Evolutionary conservation across 495 filamentous ascomycete species (phyloP), one percentile per base, ranked within the genome.

Genomic region (Lindgomyces ingoldianus): DNA sequence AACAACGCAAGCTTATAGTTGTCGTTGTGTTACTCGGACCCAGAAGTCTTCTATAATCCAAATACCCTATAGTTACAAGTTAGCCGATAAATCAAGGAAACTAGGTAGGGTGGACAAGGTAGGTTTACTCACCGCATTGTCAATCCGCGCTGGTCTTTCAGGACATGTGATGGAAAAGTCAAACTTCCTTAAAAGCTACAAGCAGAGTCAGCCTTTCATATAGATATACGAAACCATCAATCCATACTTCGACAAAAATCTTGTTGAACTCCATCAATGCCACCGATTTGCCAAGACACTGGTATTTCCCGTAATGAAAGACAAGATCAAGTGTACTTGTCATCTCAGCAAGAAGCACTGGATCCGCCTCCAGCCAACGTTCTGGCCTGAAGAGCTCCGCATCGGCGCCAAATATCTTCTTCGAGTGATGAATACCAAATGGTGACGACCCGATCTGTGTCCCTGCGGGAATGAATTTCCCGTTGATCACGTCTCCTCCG

Each of bases 141-240:
- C 18, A 25, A 62, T 67, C 2, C 14, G 47, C 75, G 73, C 81
- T 10, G 83, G 81, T 21, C 60, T 70, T 45, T 70, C 73, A 3
- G 82, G 80, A 65, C 81, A 78, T 25, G 76, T 73, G 10, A 85
- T 64, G 12, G 79, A 75, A 49, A 84, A 76, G 54, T 86, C 81
- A 50, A 83, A 85, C 22, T 72, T 74, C 10, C 82, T 74, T 19
- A 86, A 59, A 12, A 85, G 72, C 54, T 68, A 27, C 22, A 47
- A 30, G 8, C 48, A 30, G 8, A 9, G 6, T 30, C 10, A 22
- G 6, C 12, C 48, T 11, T 4, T 16, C 9, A 27, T 22, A 27
- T 9, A 16, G 18, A 52, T 22, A 16, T 24, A 8, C 26, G 48
- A 25, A 25, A 8, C 6, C 18, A 9, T 27, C 3, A 52, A 18